Evolutionary conservation across 2,329 filamentous ascomycete genomes (phyloP).

Genomic region (Diaporthe sp.): DNA sequence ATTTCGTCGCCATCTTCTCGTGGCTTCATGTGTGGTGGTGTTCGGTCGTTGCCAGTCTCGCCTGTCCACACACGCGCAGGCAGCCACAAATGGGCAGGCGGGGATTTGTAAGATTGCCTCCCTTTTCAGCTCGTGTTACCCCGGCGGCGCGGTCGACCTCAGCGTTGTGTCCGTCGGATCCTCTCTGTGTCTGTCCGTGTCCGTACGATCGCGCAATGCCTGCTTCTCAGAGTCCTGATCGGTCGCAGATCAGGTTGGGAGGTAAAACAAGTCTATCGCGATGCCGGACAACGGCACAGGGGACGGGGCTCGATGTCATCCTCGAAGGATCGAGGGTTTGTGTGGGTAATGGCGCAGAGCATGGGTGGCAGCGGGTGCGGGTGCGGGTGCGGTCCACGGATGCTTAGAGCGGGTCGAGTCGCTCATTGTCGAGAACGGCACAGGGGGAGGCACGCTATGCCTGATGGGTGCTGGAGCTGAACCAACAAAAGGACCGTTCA

Average conservation of each 20-base stretch:
- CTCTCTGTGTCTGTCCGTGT: background rate
- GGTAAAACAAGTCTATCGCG: background rate
- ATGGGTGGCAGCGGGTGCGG: background rate
- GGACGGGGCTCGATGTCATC: slow-evolving; percentile 6
- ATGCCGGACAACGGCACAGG: slow-evolving; percentile 18
- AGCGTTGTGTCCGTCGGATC: background rate
- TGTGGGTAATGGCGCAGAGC: background rate
- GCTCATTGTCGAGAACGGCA: slow-evolving; percentile 3
- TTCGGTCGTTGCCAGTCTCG: background rate
- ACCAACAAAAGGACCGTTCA: slow-evolving; percentile 9
- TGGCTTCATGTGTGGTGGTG: background rate
- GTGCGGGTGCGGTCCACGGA: too few species aligned
- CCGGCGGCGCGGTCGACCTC: background rate
- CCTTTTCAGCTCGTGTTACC: slow-evolving; percentile 25
- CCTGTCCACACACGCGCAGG: background rate
- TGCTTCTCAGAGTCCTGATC: background rate
- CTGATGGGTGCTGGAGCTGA: slow-evolving; percentile 12
- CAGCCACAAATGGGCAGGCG: background rate
- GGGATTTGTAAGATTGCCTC: slow-evolving; percentile 16
- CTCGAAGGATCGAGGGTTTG: background rate
- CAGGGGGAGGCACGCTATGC: background rate
- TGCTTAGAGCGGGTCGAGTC: background rate
- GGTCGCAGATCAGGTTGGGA: background rate
- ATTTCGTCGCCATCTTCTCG: slow-evolving; percentile 23
- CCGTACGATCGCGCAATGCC: background rate